A percentile compares a stretch with the other conserved stretches of the same genome.
These are phyloP conservation scores for Mycosphaerelloides madeirae DNA, from an alignment of 2,329 filamentous ascomycete species.

Conservation along the genomic window DNA sequence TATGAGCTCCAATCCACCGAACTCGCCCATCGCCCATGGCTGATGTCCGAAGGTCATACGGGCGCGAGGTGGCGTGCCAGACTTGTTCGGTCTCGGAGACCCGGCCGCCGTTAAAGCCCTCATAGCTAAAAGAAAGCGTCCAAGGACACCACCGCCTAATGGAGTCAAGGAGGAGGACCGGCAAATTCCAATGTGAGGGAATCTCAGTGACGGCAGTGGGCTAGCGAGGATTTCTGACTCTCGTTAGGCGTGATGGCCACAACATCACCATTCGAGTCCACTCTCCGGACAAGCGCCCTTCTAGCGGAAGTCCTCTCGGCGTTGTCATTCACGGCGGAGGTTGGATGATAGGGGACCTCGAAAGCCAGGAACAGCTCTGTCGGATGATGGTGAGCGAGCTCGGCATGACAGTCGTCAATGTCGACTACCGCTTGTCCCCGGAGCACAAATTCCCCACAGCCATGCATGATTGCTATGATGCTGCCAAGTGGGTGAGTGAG, in stretches of 20 bases:
- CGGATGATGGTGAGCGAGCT: slow-evolving; percentile 4
- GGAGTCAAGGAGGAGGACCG: slow-evolving; percentile 39
- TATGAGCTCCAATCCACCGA: neutral
- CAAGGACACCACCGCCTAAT: slow-evolving; percentile 8
- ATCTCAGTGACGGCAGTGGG: too few relatives aligned
- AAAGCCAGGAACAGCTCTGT: slow-evolving; percentile 3
- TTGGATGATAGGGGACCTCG: slow-evolving; percentile 41
- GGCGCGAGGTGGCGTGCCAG: slow-evolving; percentile 21
- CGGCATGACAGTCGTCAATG: slow-evolving; percentile 50
- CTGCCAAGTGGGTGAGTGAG: slow-evolving; percentile 55
- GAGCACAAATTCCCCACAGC: slow-evolving; percentile 58
- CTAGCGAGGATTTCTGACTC: neutral
- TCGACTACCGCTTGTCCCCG: slow-evolving; percentile 58
- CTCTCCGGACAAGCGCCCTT: slow-evolving; percentile 19
- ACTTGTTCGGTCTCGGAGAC: slow-evolving; percentile 24
- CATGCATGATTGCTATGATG: slow-evolving; percentile 60
- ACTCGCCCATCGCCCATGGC: neutral
- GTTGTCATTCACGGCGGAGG: slow-evolving; percentile 45
- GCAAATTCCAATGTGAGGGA: slow-evolving; percentile 25
- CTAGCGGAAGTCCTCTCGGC: slow-evolving; percentile 27
- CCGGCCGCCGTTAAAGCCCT: slow-evolving; percentile 19
- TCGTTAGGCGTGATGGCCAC: slow-evolving; percentile 30
- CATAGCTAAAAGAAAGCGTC: slow-evolving; percentile 16
- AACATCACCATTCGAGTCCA: slow-evolving; percentile 31
- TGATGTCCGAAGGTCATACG: slow-evolving; percentile 7